Evolutionary conservation across 2,329 filamentous ascomycete genomes (phyloP).

Genomic region (Lecanicillium sp.): DNA sequence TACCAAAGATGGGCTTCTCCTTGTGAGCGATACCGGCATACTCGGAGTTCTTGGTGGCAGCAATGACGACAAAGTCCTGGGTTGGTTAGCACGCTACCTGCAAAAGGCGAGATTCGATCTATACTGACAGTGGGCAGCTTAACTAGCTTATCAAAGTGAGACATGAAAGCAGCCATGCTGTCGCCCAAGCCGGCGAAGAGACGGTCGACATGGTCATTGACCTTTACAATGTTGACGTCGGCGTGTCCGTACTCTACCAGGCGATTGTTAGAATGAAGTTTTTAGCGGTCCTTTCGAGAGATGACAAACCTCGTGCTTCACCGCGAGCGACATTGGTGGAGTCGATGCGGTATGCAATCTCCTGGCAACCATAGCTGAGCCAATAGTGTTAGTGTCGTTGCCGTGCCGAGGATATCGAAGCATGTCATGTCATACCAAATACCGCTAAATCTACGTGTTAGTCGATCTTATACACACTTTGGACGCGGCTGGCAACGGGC

Average conservation of each 20-base stretch:
- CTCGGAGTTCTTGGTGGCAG: constrained; percentile 65
- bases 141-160: constrained; percentile 61
- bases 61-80: constrained; percentile 68
- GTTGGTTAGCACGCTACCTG: no score
- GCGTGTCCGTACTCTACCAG: constrained; percentile 74
- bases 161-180: neutral
- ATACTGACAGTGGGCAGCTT: constrained; percentile 63
- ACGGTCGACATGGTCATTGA: constrained; percentile 58
- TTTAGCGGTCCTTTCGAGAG: no score
- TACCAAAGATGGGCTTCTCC: constrained; percentile 59
- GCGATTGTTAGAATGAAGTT: no score
- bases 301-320: constrained; percentile 9
- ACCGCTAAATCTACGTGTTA: no score
- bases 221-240: constrained; percentile 53
- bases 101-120: no score
- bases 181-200: constrained; percentile 48
- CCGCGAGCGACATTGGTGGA: constrained; percentile 48
- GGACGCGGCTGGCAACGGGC: no score
- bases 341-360: constrained; percentile 61
- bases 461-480: no score
- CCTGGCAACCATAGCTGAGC: constrained; percentile 33
- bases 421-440: no score
- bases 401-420: no score
- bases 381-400: no score
- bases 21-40: constrained; percentile 74